Conservation (phyloP, 2,329 filamentous ascomycete genomes). For the Aspergillus sp. region DNA sequence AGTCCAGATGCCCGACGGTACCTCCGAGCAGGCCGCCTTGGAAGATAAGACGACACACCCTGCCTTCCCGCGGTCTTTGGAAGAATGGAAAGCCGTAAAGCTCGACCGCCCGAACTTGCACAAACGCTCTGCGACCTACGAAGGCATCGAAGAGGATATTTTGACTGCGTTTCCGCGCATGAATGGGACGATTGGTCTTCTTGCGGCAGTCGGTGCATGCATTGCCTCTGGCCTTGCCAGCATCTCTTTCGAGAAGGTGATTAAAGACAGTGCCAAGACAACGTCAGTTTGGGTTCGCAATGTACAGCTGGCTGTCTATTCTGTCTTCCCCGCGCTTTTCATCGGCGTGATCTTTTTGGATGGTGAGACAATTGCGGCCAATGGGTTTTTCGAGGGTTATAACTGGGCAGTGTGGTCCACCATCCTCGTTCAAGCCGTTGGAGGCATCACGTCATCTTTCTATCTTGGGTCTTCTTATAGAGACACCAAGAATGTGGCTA, state of each 20-base stretch:
- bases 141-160: conserved; percentile 73
- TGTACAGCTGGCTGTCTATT: conserved; percentile 92
- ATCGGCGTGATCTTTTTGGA: conserved; percentile 86
- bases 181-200: conserved; percentile 76
- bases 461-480: conserved; percentile 84
- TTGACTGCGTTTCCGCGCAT: conserved; percentile 56
- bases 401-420: conserved; percentile 88
- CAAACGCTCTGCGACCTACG: conserved; percentile 81
- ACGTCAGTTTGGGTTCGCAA: conserved; percentile 92
- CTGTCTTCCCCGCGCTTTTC: conserved; percentile 82
- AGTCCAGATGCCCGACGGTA: conserved; percentile 72
- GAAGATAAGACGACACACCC: conserved; percentile 60
- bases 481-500: conserved; percentile 91
- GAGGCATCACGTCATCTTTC: conserved; percentile 79
- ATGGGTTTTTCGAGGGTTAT: conserved; percentile 93
- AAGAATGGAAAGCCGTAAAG: conserved; percentile 66
- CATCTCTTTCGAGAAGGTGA: conserved; percentile 70
- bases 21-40: conserved; percentile 52
- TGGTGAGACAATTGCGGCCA: conserved; percentile 75
- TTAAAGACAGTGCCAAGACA: conserved; percentile 76
- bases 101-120: conserved; percentile 50
- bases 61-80: conserved; percentile 76
- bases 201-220: conserved; percentile 75
- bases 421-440: conserved; percentile 76
- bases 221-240: conserved; percentile 80